Percentiles rank a stretch among this genome's conserved stretches.
Evolutionary conservation across 2,329 filamentous ascomycete genomes (phyloP).

Genomic region (Nigrospora oryzae): DNA sequence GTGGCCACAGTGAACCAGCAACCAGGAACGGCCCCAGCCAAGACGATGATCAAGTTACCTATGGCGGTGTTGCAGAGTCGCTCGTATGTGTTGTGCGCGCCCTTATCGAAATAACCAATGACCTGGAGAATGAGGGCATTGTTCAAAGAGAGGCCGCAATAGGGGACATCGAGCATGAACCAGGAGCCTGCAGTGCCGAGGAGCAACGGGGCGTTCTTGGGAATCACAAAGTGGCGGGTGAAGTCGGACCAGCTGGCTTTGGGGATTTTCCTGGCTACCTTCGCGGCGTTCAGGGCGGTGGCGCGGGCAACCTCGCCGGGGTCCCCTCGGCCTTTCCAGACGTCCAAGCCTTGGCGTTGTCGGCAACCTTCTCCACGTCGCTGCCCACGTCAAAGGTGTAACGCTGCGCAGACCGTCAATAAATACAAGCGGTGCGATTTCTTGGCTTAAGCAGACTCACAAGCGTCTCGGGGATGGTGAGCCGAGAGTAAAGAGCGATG

Average conservation of each 20-base stretch:
- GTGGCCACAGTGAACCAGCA: constrained; percentile 75
- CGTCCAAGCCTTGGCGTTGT: constrained; percentile 69
- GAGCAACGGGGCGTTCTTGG: constrained; percentile 64
- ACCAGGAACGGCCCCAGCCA: constrained; percentile 70
- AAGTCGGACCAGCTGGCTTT: constrained; percentile 71
- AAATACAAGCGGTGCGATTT: too few species aligned
- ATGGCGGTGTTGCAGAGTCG: constrained; percentile 66
- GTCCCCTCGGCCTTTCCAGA: constrained; percentile 52
- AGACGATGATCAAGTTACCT: constrained; percentile 71
- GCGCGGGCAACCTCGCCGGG: constrained; percentile 62
- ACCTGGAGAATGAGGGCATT: constrained; percentile 63
- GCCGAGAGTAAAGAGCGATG: constrained; percentile 68
- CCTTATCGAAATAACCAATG: constrained; percentile 60
- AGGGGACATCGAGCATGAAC: constrained; percentile 54
- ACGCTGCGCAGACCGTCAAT: constrained; percentile 28
- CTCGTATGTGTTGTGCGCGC: constrained; percentile 51
- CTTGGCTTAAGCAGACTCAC: constrained; percentile 8
- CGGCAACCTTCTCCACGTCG: constrained; percentile 65
- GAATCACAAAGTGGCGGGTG: constrained; percentile 57
- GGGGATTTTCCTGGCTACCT: constrained; percentile 49
- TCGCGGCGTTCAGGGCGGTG: constrained; percentile 43
- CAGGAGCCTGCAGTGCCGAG: constrained; percentile 77
- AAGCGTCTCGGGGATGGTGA: constrained; percentile 82
- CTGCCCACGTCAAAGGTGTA: constrained; percentile 79
- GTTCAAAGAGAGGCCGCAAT: constrained; percentile 64